These are phyloP conservation scores for Sporisorium graminicola DNA, from an alignment of 1,284 basidiomycete genomes.

Conservation along the genomic window DNA sequence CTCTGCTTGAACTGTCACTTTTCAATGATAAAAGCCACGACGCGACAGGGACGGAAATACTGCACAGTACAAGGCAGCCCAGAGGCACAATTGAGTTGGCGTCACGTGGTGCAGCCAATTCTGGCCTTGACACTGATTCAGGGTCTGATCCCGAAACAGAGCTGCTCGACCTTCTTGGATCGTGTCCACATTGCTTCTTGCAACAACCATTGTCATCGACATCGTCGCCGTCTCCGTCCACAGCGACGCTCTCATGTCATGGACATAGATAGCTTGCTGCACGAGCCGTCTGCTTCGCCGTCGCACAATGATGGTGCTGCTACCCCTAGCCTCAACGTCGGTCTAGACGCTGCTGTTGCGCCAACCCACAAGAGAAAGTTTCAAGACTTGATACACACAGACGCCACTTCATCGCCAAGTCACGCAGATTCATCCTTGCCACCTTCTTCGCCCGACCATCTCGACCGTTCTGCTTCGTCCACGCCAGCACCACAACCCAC, in stretches of 20 bases:
- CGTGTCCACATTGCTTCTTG: background rate
- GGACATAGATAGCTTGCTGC: slow-evolving; percentile 15
- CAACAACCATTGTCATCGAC: no score
- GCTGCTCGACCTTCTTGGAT: no score
- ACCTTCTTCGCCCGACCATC: slow-evolving; percentile 5
- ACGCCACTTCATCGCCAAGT: slow-evolving; percentile 15
- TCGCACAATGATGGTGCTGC: background rate
- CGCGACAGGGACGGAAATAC: slow-evolving; percentile 29
- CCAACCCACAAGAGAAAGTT: slow-evolving; percentile 35
- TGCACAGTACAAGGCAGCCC: slow-evolving; percentile 5
- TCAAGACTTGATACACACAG: slow-evolving; percentile 23
- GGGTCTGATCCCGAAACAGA: slow-evolving; percentile 4
- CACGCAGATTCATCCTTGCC: slow-evolving; percentile 15
- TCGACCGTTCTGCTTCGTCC: slow-evolving; percentile 28
- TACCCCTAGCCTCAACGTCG: background rate
- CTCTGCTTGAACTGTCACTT: slow-evolving; percentile 9
- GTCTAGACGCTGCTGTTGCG: background rate
- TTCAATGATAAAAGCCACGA: slow-evolving; percentile 32
- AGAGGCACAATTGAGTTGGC: slow-evolving; percentile 3
- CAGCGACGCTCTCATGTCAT: slow-evolving; percentile 17
- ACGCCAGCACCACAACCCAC: slow-evolving; percentile 24
- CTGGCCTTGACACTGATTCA: background rate
- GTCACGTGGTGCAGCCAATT: slow-evolving; percentile 23
- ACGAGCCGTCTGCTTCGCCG: background rate
- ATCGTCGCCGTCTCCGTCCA: no score